Base-by-base conservation (phyloP, 805 yeast species). In the Wickerhamomyces rabaulensis region DNA sequence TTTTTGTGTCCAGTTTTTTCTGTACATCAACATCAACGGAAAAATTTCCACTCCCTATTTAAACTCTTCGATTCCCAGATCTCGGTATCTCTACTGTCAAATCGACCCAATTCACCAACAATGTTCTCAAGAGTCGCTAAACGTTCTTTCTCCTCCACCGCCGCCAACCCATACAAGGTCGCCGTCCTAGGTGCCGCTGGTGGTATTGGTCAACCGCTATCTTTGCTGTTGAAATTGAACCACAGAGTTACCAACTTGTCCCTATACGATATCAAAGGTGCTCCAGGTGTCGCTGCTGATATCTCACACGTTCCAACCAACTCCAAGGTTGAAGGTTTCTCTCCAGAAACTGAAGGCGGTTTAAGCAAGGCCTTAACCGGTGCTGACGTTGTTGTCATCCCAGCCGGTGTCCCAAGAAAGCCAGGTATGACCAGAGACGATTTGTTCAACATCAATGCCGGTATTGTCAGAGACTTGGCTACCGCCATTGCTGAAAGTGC, bases 381-480 rank as follows among this genome's bases (percentile, higher is more conserved):
- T 59, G 71, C 78, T 48, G 89, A 84, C 56, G 85, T 91, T 51
- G 86, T 91, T 54, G 80, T 91, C 56, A 87, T 91, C 70, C 97
- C 97, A 65, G 97, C 97, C 48, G 97, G 97, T 76, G 95, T 91
- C 49, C 97, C 95, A 76, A 87, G 95, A 81, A 91, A 90, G 76
- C 97, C 97, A 58, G 97, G 97, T 70, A 91, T 91, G 97, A 88
- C 97, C 64, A 87, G 97, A 78, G 97, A 91, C 68, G 97, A 91
- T 67, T 77, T 91, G 62, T 91, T 91, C 84, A 84, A 87, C 77
- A 91, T 95, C 75, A 91, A 91, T 65, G 97, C 97, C 44, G 84
- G 95, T 44, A 91, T 91, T 68, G 97, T 91, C 53, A 83, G 94
- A 67, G 96, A 87, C 70, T 78, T 91, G 69, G 96, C 96, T 66